A percentile compares a stretch with the other conserved stretches of the same genome.
These are phyloP conservation scores for Chalciporus piperatus DNA, from an alignment of 768 basidiomycete species.

Conservation along the genomic window DNA sequence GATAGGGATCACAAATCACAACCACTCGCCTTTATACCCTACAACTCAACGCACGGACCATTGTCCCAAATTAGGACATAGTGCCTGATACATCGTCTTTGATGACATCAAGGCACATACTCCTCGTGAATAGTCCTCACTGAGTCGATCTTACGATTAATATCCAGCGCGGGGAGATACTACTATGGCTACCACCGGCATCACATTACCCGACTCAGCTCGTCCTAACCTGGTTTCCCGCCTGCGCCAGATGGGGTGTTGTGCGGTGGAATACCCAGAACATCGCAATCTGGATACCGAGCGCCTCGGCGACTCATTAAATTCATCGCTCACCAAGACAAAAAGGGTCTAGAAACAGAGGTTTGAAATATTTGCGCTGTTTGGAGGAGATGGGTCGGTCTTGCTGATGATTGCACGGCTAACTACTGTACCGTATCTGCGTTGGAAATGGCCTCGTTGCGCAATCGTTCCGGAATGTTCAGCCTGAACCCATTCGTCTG, in stretches of 20 bases:
- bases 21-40: slow-evolving; percentile 10
- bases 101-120: too few species aligned
- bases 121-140: too few species aligned
- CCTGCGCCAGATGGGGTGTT: background rate
- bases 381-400: too few species aligned
- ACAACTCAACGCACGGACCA: slow-evolving; percentile 16
- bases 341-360: background rate
- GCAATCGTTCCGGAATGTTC: too few species aligned
- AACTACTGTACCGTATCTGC: background rate
- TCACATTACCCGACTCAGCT: too few species aligned
- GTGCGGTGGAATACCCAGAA: background rate
- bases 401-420: background rate
- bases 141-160: too few species aligned
- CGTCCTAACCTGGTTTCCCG: too few species aligned
- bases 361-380: background rate
- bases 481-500: too few species aligned
- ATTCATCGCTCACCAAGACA: background rate
- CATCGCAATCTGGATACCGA: background rate
- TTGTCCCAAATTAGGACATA: background rate
- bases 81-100: too few species aligned
- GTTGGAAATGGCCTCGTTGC: too few species aligned
- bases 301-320: background rate
- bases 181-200: too few species aligned
- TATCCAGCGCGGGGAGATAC: too few species aligned
- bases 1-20: background rate